Base-by-base conservation (phyloP, 129 eudicot genomes). In the Chrysanthemum lavandulifolium region DNA sequence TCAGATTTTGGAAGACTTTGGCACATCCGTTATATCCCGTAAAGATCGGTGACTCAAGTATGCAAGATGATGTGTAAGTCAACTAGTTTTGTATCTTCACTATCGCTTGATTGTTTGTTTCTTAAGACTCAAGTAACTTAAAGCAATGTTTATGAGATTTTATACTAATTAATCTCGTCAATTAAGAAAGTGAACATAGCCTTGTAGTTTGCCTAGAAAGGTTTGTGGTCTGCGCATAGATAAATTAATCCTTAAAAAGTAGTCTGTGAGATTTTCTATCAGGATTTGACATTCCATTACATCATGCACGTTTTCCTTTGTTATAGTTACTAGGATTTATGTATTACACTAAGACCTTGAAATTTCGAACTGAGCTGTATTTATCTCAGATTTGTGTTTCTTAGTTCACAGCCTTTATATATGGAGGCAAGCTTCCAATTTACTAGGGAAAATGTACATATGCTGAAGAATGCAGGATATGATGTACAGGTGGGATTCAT, bases 401-500 rank as follows among this genome's bases (percentile, higher is more conserved):
- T 21, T 72, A 88, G 95, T 58, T 59, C 86, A 53, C 81, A 69
- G 29, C 82, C 84, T 36, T n/a, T 74, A 65, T 84, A 77, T 72
- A 66, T 85, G 73, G 90, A 85, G n/a, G 75, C 75, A 68, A 76
- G 69, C 53, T 88, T 88, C 71, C 81, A 72, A 69, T 58, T 88
- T 60, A 88, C 87, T 13, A 78, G 70, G n/a, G 86, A 77, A 18
- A 68, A 82, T 76, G 79, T 58, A 64, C 80, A 73, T 61, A 59
- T 85, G 49, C 72, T 88, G 68, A 79, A 54, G 66, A 78, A 52
- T 63, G 55, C 75, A n/a, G 90, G 87, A 48, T 78, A 77, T 52
- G 90, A 85, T 76, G 73, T 83, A 61, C 95, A 88, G 95, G 95
- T 88, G 52, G 65, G 79, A 57, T 15, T 54, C 13, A 3, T 11